These are phyloP conservation scores for Penicillium sp. DNA, from an alignment of 2,329 filamentous ascomycete genomes.

Conservation along the genomic window DNA sequence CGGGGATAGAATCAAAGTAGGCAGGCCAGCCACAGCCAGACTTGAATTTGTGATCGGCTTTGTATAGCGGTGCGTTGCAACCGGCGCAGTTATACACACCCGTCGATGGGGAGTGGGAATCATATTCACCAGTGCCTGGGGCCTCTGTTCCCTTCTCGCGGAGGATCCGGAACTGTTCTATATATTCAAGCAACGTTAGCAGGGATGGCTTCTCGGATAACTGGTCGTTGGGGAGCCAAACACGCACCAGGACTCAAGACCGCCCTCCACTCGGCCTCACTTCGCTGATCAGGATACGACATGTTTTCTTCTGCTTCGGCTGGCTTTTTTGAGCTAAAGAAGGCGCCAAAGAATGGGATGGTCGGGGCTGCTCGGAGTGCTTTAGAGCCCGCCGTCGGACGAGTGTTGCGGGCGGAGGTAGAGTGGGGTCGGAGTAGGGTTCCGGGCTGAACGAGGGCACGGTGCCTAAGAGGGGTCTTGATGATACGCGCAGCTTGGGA, in stretches of 20 bases:
- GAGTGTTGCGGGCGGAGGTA: slow-evolving; percentile 14
- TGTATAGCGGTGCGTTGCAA: slow-evolving; percentile 87
- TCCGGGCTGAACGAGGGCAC: slow-evolving; percentile 12
- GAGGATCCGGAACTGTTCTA: slow-evolving; percentile 96
- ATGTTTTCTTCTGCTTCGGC: slow-evolving; percentile 37
- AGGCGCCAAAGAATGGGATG: slow-evolving; percentile 73
- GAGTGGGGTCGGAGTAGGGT: slow-evolving; percentile 25
- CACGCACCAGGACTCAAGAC: slow-evolving; percentile 68
- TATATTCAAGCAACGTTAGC: background rate
- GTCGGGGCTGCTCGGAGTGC: slow-evolving; percentile 66
- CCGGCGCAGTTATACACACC: slow-evolving; percentile 87
- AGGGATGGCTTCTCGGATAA: background rate
- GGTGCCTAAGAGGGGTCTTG: slow-evolving; percentile 20
- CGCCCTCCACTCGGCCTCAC: slow-evolving; percentile 83
- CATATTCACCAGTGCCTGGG: slow-evolving; percentile 75
- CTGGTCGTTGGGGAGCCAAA: slow-evolving; percentile 39
- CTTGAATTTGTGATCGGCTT: slow-evolving; percentile 90
- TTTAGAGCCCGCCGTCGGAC: slow-evolving; percentile 34
- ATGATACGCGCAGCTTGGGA: slow-evolving; percentile 24
- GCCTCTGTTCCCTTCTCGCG: slow-evolving; percentile 89
- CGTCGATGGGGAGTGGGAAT: slow-evolving; percentile 74
- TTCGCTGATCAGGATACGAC: slow-evolving; percentile 76
- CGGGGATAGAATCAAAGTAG: slow-evolving; percentile 93
- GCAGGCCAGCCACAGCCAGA: slow-evolving; percentile 97
- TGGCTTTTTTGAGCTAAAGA: slow-evolving; percentile 67